Base-by-base conservation (phyloP, 306 rosid genomes). In the Acacia melanoxylon region DNA sequence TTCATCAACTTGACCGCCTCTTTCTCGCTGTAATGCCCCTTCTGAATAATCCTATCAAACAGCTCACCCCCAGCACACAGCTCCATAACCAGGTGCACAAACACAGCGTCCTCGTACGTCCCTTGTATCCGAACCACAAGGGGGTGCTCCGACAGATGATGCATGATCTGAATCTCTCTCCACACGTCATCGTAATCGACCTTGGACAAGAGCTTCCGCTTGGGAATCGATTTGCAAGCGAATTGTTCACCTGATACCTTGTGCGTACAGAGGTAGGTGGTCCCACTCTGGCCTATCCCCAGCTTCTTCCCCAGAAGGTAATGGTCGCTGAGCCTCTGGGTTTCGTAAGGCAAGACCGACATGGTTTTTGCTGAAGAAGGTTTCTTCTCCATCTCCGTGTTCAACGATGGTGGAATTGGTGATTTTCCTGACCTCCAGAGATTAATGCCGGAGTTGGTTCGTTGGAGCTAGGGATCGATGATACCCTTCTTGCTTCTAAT, bases 101-200 rank as follows among this genome's bases (percentile, higher is more conserved):
- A 94, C 79, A 92, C 92, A 27, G 94, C 82, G 62, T 94, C 98
- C 85, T 94, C 98, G 46, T 88, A 94, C 33, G 98, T 89, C 2
- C 97, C 98, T 49, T 89, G 88, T 69, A 94, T 94, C 66, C 77
- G 92, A 52, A 94, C 98, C 68, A 94, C 92, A 85, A 81, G 79
- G 4, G 91, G 86, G 33, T 94, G 93, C 69, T 89, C 98, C 0
- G 95, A 92, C 24, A 94, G 80, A 77, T 94, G 98, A 67, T 92
- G 98, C 98, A 94, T 94, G 88, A 94, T 94, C 86, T 94, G 95
- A 87, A 94, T 89, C 95, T 94, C 98, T 61, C 98, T 86, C 97
- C 98, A 94, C 40, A 94, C 98, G 40, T 94, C 97, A 0, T 94
- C 98, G 72, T 89, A 94, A 61, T 94, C 97, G 40, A 92, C 98